phyloP scores from a whole-genome alignment of 208 protist species.

The Wallacemonas sp. region DNA sequence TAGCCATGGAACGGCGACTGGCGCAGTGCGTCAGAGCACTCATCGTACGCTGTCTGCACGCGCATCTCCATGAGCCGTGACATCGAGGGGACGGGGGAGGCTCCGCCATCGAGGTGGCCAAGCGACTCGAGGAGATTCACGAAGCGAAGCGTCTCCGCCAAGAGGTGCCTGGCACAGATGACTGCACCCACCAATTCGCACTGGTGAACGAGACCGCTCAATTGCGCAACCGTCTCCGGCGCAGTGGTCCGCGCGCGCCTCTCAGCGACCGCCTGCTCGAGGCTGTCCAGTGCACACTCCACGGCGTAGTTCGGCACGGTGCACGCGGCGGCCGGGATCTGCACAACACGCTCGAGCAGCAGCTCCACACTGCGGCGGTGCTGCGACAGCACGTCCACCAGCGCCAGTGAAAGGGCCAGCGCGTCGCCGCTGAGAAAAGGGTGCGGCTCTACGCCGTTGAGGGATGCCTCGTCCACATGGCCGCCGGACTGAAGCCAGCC shows the following conservation, averaged over 20 bases:
- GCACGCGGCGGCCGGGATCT: slow-evolving; percentile 22
- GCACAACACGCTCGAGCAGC: slow-evolving; percentile 14
- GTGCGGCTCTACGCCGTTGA: neutral
- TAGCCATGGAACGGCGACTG: slow-evolving; percentile 1
- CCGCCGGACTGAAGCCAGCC: neutral
- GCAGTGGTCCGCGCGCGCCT: slow-evolving; percentile 13
- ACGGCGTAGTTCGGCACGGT: slow-evolving; percentile 8
- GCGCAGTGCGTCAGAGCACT: neutral
- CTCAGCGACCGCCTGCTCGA: neutral
- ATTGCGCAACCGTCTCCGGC: slow-evolving; percentile 21
- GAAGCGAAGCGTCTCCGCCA: slow-evolving; percentile 69
- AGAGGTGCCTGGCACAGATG: slow-evolving; percentile 48
- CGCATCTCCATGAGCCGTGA: neutral
- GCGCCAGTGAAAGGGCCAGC: slow-evolving; percentile 2
- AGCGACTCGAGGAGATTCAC: slow-evolving; percentile 61
- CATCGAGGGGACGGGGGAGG: neutral
- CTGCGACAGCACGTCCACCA: slow-evolving; percentile 5
- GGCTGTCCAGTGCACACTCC: neutral
- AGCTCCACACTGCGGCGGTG: neutral
- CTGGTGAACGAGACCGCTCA: slow-evolving; percentile 31
- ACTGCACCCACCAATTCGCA: slow-evolving; percentile 63
- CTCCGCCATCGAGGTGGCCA: slow-evolving; percentile 11
- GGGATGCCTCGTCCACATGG: neutral
- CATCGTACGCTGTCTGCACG: neutral
- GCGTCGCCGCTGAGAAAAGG: slow-evolving; percentile 10